Evolutionary conservation across 495 filamentous ascomycete genomes (phyloP).

Genomic region (Lasiosphaeris hirsuta): DNA sequence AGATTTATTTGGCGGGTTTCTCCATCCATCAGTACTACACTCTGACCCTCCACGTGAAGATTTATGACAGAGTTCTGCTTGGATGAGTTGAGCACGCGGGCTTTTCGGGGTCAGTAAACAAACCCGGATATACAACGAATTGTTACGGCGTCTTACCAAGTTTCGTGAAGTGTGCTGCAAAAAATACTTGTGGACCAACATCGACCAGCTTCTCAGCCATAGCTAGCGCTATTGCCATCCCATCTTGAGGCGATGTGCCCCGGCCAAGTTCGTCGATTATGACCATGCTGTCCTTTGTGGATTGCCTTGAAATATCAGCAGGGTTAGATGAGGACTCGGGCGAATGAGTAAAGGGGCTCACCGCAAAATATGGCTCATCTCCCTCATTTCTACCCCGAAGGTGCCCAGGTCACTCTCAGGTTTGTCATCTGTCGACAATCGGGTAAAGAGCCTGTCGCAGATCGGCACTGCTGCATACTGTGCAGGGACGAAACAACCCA

Average conservation of each 20-base stretch:
- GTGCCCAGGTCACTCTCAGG: slow-evolving; percentile 91
- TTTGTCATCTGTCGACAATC: slow-evolving; percentile 81
- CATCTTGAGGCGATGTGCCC: slow-evolving; percentile 86
- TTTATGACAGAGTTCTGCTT: slow-evolving; percentile 74
- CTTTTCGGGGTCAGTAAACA: slow-evolving; percentile 26
- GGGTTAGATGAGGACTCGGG: slow-evolving; percentile 40
- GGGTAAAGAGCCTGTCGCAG: slow-evolving; percentile 77
- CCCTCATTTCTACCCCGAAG: slow-evolving; percentile 92
- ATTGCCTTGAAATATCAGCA: slow-evolving; percentile 46
- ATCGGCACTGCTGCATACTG: slow-evolving; percentile 78
- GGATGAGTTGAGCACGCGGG: slow-evolving; percentile 58
- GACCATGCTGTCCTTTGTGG: slow-evolving; percentile 69
- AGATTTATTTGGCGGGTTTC: slow-evolving; percentile 63
- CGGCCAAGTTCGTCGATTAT: slow-evolving; percentile 93
- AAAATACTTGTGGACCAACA: slow-evolving; percentile 76
- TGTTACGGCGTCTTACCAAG: slow-evolving; percentile 44
- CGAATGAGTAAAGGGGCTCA: slow-evolving; percentile 32
- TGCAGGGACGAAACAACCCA: slow-evolving; percentile 89
- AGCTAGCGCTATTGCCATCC: slow-evolving; percentile 82
- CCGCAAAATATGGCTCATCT: slow-evolving; percentile 85
- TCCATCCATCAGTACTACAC: slow-evolving; percentile 34
- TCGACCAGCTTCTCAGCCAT: slow-evolving; percentile 83
- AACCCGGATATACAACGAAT: slow-evolving; percentile 1
- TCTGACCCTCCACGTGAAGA: slow-evolving; percentile 74
- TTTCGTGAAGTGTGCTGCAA: slow-evolving; percentile 88